Base-by-base conservation (phyloP, 768 basidiomycete species). In the Suillus occidentalis region DNA sequence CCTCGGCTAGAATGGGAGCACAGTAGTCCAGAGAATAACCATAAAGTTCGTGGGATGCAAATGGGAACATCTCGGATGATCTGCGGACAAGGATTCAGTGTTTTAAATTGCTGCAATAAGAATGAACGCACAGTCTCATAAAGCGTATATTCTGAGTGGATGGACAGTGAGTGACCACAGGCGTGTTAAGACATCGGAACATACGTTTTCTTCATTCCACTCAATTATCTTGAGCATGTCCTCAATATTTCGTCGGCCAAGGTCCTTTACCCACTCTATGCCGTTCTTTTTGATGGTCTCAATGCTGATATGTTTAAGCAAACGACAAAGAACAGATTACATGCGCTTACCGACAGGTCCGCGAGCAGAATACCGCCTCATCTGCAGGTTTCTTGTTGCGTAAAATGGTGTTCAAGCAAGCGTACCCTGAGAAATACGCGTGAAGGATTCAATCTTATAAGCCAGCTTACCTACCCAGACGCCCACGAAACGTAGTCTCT, bases 11-110 rank as follows among this genome's bases (percentile, higher is more conserved):
- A 28, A 85, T 77, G 4, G 78, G 63, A 6, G 84, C 80, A 7
- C 92, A 94, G 65, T 92, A 95, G 9, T 86, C 84, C 31, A 98
- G 82, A 18, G 87, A 84, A 75, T 98, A 97, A 0, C 94, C 94
- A 70, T 94, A 86, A 22, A 81, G 82, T 20, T 78, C 81, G 69
- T 98, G 96, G 1, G 91, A 91, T 0, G 95, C 94, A 70, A 90
- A 97, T 1, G 95, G 95, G 76, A 97, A 97, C 86, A 97, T 89
- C 68, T 95, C 92, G 9, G 93, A 94, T 0, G 94, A 95, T 6
- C 76, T 76, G 52, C 4, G 31, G n/a, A 28, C 42, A 34, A 52
- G 39, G 66, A 58, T 34, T 56, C 55, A 56, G 34, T 20, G 34
- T 36, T 36, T 56, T 7, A 56, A 2, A 36, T 36, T 13, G 34